phyloP scores from a whole-genome alignment of 2,329 filamentous ascomycete genomes.

The Paecilomyces fulvus region DNA sequence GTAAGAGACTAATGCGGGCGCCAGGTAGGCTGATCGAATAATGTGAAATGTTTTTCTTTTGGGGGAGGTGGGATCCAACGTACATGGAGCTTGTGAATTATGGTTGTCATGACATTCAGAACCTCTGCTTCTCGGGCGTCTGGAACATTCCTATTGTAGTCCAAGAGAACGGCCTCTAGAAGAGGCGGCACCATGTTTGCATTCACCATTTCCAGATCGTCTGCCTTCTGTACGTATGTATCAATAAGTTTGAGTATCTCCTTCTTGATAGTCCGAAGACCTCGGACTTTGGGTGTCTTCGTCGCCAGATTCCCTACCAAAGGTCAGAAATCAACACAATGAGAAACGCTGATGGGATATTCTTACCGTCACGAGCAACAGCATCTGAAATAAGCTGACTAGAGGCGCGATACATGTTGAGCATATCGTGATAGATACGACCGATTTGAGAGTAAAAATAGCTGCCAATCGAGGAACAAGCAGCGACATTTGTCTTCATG shows the following conservation, averaged over 20 bases:
- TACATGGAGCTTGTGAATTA: constrained; percentile 94
- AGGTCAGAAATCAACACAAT: constrained; percentile 9
- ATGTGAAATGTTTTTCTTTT: constrained; percentile 37
- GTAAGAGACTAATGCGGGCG: constrained; percentile 13
- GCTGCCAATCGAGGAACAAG: constrained; percentile 87
- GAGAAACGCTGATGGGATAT: background rate
- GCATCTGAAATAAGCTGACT: constrained; percentile 92
- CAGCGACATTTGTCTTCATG: constrained; percentile 99
- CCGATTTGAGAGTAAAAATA: constrained; percentile 99
- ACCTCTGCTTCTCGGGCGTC: constrained; percentile 95
- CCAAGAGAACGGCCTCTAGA: constrained; percentile 83
- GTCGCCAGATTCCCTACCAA: constrained; percentile 73
- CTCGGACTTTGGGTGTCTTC: constrained; percentile 94
- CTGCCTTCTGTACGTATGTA: constrained; percentile 95
- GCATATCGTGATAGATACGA: constrained; percentile 95
- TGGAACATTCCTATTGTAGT: constrained; percentile 95
- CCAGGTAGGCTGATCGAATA: constrained; percentile 37
- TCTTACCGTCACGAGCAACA: constrained; percentile 72
- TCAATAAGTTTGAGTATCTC: constrained; percentile 98
- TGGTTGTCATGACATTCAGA: constrained; percentile 92
- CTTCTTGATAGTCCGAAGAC: constrained; percentile 96
- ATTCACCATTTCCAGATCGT: constrained; percentile 88
- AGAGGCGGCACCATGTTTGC: constrained; percentile 92
- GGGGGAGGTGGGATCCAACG: constrained; percentile 45
- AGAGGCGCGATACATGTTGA: constrained; percentile 98